These are phyloP conservation scores for Candida glaebosa DNA, from an alignment of 805 yeast genomes.

Conservation along the genomic window DNA sequence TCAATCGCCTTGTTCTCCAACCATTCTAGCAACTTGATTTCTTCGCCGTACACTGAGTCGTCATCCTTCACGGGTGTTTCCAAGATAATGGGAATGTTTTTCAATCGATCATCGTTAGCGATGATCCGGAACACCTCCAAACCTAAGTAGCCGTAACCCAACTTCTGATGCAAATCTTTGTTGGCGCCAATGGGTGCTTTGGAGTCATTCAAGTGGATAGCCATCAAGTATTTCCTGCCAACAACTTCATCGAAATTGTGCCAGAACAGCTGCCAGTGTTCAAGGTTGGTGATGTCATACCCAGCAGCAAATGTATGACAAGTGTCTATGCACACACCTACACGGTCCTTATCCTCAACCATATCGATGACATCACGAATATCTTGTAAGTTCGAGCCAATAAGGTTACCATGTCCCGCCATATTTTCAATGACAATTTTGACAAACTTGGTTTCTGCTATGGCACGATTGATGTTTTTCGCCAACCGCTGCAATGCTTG, in stretches of 20 bases:
- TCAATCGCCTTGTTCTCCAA: conserved; percentile 53
- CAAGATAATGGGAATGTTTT: conserved; percentile 71
- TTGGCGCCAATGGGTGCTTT: conserved; percentile 90
- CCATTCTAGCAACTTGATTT: conserved; percentile 82
- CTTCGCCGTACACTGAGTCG: conserved; percentile 70
- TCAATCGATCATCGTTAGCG: conserved; percentile 63
- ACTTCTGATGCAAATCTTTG: conserved; percentile 84
- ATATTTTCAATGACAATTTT: conserved; percentile 91
- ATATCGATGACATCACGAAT: conserved; percentile 67
- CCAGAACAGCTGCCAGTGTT: conserved; percentile 67
- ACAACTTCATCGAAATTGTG: conserved; percentile 64
- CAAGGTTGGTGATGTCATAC: conserved; percentile 70
- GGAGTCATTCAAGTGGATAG: conserved; percentile 90
- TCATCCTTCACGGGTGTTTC: conserved; percentile 81
- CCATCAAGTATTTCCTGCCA: conserved; percentile 72
- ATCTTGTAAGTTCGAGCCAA: conserved; percentile 80
- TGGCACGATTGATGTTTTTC: conserved; percentile 73
- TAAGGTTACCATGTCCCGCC: conserved; percentile 95
- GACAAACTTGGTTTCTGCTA: conserved; percentile 68
- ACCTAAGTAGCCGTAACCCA: conserved; percentile 89
- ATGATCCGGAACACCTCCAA: conserved; percentile 77
- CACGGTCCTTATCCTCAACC: conserved; percentile 75
- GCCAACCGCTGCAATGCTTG: conserved; percentile 71
- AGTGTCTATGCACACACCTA: conserved; percentile 96
- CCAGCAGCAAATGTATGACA: conserved; percentile 98